Conservation (phyloP, 2,329 filamentous ascomycete genomes). For the Graphilbum sp. region DNA sequence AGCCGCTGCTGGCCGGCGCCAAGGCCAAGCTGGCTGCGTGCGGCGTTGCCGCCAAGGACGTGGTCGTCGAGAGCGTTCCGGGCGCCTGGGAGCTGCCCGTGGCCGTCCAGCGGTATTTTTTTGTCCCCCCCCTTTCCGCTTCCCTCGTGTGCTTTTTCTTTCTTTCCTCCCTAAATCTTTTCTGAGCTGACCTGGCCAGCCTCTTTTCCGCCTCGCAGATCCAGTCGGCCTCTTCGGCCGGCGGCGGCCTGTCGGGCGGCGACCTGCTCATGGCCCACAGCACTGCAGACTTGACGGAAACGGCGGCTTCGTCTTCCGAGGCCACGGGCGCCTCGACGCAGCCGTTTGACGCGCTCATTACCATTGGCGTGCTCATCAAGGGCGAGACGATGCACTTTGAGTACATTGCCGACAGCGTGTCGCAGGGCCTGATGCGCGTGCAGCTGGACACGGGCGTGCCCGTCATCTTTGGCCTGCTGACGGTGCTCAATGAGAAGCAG, state of each 20-base stretch:
- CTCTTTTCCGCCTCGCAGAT: slow-evolving; percentile 76
- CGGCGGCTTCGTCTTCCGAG: slow-evolving; percentile 27
- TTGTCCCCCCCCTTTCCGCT: too few species aligned
- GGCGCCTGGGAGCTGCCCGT: slow-evolving; percentile 91
- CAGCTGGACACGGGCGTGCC: slow-evolving; percentile 80
- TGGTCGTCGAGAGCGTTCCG: slow-evolving; percentile 76
- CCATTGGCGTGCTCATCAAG: slow-evolving; percentile 93
- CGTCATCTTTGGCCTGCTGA: slow-evolving; percentile 83
- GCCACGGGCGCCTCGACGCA: slow-evolving; percentile 25
- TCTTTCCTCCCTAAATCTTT: too few species aligned
- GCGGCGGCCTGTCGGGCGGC: slow-evolving; percentile 48
- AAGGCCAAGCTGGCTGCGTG: slow-evolving; percentile 60
- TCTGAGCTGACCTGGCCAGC: too few species aligned
- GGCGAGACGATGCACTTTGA: slow-evolving; percentile 99
- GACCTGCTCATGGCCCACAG: slow-evolving; percentile 55
- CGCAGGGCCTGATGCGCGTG: slow-evolving; percentile 84
- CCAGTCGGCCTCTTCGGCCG: slow-evolving; percentile 50
- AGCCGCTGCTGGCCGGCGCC: slow-evolving; percentile 65
- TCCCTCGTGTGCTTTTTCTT: too few species aligned
- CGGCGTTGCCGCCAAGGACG: slow-evolving; percentile 77
- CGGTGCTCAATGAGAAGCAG: slow-evolving; percentile 76
- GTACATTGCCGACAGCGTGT: slow-evolving; percentile 87
- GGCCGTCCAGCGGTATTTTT: slow-evolving; percentile 56
- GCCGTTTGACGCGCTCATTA: slow-evolving; percentile 86
- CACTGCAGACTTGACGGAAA: slow-evolving; percentile 57